A percentile compares a stretch with the other conserved stretches of the same genome.
Evolutionary conservation across 202 grass and related monocot genomes (phyloP).

Genomic region (Elaeis oleifera): DNA sequence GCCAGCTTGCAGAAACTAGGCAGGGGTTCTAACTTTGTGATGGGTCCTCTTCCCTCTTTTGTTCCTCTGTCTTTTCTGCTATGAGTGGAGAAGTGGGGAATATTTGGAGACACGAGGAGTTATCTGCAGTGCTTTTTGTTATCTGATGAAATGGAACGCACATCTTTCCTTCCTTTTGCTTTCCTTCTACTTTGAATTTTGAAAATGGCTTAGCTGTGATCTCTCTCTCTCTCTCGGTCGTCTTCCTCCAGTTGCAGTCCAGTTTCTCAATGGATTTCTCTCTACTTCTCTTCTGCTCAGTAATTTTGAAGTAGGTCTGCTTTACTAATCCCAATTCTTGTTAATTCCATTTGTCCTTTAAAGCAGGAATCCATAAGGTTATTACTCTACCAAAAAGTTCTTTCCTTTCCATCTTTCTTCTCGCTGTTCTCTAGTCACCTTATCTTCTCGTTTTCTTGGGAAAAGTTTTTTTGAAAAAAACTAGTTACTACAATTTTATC

Average conservation of each 20-base stretch:
- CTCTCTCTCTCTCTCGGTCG: not conserved
- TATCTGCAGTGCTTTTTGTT: not conserved
- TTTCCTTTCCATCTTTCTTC: no score
- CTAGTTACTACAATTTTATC: no score
- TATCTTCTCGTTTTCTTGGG: no score
- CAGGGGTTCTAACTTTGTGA: not conserved
- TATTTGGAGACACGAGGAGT: conserved; percentile 2
- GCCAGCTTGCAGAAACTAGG: no score
- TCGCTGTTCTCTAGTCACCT: no score
- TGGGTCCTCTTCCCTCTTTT: not conserved
- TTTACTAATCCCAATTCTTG: no score
- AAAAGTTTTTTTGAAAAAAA: no score
- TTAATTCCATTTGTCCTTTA: no score
- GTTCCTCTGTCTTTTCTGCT: not conserved
- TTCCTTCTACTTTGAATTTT: not conserved
- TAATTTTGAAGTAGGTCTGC: conserved; percentile 3
- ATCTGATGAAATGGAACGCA: not conserved
- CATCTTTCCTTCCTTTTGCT: conserved; percentile 20
- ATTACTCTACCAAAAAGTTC: no score
- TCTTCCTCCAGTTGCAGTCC: conserved; percentile 9
- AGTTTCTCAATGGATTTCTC: conserved; percentile 27
- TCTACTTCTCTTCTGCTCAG: conserved; percentile 14
- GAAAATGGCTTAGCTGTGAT: not conserved
- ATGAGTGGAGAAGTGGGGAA: not conserved
- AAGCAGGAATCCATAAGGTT: no score